These are phyloP conservation scores for Fusarium brachygibbosum DNA, from an alignment of 2,329 filamentous ascomycete species.

Conservation along the genomic window DNA sequence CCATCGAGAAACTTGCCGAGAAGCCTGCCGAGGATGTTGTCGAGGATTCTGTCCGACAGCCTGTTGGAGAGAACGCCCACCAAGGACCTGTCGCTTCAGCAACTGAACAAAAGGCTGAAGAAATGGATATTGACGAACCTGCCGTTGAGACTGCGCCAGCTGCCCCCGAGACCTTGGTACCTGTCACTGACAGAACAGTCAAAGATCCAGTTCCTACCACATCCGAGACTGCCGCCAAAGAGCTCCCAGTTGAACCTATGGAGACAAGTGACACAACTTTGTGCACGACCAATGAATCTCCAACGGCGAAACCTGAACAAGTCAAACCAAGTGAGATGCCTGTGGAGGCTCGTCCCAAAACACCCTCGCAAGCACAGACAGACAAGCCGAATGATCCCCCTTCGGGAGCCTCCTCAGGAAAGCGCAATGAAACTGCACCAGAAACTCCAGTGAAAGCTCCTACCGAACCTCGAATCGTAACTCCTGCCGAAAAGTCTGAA, in stretches of 20 bases:
- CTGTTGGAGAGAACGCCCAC: constrained; percentile 5
- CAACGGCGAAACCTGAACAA: constrained; percentile 2
- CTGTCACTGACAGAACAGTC: constrained; percentile 11
- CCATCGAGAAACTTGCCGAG: neutral
- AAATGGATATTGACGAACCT: constrained; percentile 57
- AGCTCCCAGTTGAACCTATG: constrained; percentile 7
- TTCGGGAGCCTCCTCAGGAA: constrained; percentile 1
- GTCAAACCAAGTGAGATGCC: constrained; percentile 1
- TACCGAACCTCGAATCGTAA: constrained; percentile 5
- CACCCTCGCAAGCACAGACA: neutral
- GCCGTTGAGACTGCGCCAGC: constrained; percentile 9
- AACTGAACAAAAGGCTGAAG: constrained; percentile 56
- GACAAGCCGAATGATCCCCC: neutral
- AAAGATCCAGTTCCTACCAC: constrained; percentile 7
- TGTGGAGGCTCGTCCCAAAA: neutral
- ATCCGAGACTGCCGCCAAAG: constrained; percentile 7
- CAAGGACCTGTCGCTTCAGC: constrained; percentile 28
- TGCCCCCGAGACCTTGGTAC: constrained; percentile 23
- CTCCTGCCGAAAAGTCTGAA: constrained; percentile 11
- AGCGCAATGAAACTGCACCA: neutral
- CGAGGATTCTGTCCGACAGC: too few species aligned
- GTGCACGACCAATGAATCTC: neutral
- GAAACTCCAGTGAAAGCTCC: constrained; percentile 1
- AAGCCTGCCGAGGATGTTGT: neutral
- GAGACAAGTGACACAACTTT: constrained; percentile 10